These are phyloP conservation scores for Heliamphora pulchella DNA, from an alignment of 179 eudicot genomes.

Conservation along the genomic window DNA sequence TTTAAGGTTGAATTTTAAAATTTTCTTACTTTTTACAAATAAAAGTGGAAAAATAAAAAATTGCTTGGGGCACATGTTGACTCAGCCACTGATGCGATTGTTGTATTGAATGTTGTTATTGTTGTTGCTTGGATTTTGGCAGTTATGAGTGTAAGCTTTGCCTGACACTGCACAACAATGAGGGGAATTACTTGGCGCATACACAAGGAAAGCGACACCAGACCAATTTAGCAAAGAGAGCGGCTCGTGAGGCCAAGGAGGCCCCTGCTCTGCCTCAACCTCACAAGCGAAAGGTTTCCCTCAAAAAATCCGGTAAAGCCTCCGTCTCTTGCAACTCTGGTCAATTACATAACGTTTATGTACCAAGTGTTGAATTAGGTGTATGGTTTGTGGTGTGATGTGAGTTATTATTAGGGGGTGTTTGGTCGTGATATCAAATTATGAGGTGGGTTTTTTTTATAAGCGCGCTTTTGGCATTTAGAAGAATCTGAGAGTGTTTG, in stretches of 20 bases:
- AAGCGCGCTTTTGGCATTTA: too few species aligned
- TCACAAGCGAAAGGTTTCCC: slow-evolving; percentile 60
- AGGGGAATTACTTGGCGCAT: slow-evolving; percentile 96
- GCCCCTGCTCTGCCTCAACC: slow-evolving; percentile 94
- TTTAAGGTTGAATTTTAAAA: too few species aligned
- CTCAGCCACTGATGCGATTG: background rate
- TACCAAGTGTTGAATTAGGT: background rate
- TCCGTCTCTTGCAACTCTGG: background rate
- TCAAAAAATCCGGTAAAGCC: slow-evolving; percentile 40
- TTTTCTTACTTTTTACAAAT: too few species aligned
- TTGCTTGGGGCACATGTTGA: too few species aligned
- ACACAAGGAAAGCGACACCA: slow-evolving; percentile 96
- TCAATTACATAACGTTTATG: background rate
- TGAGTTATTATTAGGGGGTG: too few species aligned
- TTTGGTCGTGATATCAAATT: too few species aligned
- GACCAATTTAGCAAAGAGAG: slow-evolving; percentile 92
- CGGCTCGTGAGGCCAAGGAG: slow-evolving; percentile 94
- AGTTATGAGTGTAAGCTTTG: slow-evolving; percentile 94
- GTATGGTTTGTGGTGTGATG: too few species aligned
- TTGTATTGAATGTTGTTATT: slow-evolving; percentile 1
- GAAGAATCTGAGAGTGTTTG: too few species aligned
- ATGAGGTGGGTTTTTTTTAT: too few species aligned
- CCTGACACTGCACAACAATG: slow-evolving; percentile 84
- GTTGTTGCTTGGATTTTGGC: slow-evolving; percentile 9
- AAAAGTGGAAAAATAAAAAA: too few species aligned